Percentiles rank a stretch among this genome's conserved stretches.
Conservation (phyloP, 495 filamentous ascomycete genomes). For the Massariosphaeria phaeospora region DNA sequence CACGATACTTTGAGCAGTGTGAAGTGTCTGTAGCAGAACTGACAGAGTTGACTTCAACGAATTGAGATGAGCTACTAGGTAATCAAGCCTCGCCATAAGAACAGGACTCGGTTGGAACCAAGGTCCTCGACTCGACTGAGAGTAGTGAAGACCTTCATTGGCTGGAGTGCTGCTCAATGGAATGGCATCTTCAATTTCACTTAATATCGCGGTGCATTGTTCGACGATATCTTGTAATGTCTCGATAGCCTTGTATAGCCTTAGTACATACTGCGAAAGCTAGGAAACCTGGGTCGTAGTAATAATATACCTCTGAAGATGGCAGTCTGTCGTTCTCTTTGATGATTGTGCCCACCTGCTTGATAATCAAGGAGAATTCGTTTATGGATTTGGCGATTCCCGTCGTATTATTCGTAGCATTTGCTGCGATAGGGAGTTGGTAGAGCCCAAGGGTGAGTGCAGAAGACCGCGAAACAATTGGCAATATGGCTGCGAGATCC, state of each 20-base stretch:
- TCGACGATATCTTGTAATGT: slow-evolving; percentile 21
- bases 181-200: slow-evolving; percentile 13
- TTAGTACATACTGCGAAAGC: background rate
- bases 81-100: slow-evolving; percentile 14
- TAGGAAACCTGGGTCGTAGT: background rate
- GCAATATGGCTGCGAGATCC: slow-evolving; percentile 18
- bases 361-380: slow-evolving; percentile 23
- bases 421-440: background rate
- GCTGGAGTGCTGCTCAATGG: background rate
- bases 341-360: slow-evolving; percentile 24
- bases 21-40: slow-evolving; percentile 24
- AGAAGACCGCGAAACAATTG: slow-evolving; percentile 9
- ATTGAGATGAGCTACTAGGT: slow-evolving; percentile 24
- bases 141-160: background rate
- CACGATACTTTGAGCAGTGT: slow-evolving; percentile 27
- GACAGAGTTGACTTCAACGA: slow-evolving; percentile 22
- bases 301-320: slow-evolving; percentile 17
- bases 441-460: slow-evolving; percentile 22
- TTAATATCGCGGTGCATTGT: slow-evolving; percentile 19
- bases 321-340: slow-evolving; percentile 25
- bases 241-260: slow-evolving; percentile 15
- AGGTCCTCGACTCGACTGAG: background rate
- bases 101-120: background rate
- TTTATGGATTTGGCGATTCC: slow-evolving; percentile 21
- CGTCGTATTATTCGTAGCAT: slow-evolving; percentile 9